These are phyloP conservation scores for Plasmodium cynomolgi DNA, from an alignment of 169 alveolate species.

Conservation along the genomic window DNA sequence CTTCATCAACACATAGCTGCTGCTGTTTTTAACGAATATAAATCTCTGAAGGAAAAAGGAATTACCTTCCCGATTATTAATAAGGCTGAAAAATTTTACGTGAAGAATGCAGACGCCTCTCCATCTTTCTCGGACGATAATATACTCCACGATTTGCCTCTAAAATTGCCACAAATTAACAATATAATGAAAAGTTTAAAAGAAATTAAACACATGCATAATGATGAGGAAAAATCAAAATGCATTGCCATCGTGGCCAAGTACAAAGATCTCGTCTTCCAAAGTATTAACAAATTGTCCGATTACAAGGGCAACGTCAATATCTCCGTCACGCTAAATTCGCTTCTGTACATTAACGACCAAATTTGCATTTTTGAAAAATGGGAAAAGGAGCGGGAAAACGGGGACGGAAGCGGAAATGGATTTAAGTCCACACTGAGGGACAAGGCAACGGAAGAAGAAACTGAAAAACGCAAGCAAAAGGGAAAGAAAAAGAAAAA, in stretches of 20 bases:
- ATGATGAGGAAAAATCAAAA: constrained; percentile 46
- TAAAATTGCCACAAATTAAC: constrained; percentile 58
- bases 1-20: constrained; percentile 79
- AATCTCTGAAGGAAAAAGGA: constrained; percentile 81
- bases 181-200: constrained; percentile 61
- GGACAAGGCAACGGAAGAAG: neutral
- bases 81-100: constrained; percentile 71
- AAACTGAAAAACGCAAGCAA: constrained; percentile 1
- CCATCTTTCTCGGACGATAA: constrained; percentile 66
- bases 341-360: constrained; percentile 69
- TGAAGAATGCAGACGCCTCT: constrained; percentile 54
- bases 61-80: constrained; percentile 74
- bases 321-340: constrained; percentile 54
- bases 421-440: neutral
- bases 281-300: constrained; percentile 49
- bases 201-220: constrained; percentile 51
- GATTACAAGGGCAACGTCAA: constrained; percentile 68
- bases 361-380: constrained; percentile 49
- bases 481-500: constrained; percentile 45
- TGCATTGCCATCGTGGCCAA: constrained; percentile 36
- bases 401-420: neutral
- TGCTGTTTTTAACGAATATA: constrained; percentile 81
- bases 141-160: constrained; percentile 52
- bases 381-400: constrained; percentile 4
- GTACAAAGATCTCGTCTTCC: constrained; percentile 32